A percentile compares a stretch with the other conserved stretches of the same genome.
Evolutionary conservation across 1,284 basidiomycete genomes (phyloP).

Genomic region (Cryptococcus wingfieldii): DNA sequence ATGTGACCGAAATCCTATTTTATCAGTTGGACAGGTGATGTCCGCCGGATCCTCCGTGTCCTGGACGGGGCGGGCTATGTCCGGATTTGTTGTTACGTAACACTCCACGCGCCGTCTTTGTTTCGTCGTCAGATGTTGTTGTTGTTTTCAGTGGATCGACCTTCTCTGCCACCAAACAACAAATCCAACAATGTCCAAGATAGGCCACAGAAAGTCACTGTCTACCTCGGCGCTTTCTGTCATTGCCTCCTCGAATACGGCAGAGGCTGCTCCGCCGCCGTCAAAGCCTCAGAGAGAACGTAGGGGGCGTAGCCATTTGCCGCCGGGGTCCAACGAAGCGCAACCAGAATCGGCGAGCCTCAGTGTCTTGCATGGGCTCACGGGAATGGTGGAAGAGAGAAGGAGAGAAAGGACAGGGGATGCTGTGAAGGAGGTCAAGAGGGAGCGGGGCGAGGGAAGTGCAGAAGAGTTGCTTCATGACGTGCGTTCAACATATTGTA

Average conservation of each 20-base stretch:
- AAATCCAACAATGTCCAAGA: no score
- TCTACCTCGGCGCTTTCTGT: constrained; percentile 32
- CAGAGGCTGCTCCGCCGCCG: background rate
- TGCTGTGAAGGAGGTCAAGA: background rate
- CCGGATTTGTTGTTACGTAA: no score
- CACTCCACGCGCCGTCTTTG: no score
- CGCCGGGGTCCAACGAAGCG: constrained; percentile 2
- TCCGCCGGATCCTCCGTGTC: no score
- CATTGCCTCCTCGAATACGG: constrained; percentile 11
- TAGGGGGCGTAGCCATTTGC: background rate
- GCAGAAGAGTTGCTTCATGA: constrained; percentile 26
- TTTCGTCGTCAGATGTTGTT: no score
- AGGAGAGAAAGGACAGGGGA: background rate
- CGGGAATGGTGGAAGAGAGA: background rate
- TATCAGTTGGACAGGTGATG: no score
- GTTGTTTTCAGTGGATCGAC: no score
- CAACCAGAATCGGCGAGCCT: background rate
- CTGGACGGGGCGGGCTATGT: no score
- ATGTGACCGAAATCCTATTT: no score
- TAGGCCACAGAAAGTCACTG: constrained; percentile 33
- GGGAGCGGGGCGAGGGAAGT: constrained; percentile 9
- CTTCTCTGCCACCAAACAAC: no score
- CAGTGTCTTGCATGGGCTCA: background rate
- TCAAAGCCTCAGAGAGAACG: background rate
- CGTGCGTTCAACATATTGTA: constrained; percentile 15